Conservation (phyloP, 768 basidiomycete species). For the Lentinula sp. region DNA sequence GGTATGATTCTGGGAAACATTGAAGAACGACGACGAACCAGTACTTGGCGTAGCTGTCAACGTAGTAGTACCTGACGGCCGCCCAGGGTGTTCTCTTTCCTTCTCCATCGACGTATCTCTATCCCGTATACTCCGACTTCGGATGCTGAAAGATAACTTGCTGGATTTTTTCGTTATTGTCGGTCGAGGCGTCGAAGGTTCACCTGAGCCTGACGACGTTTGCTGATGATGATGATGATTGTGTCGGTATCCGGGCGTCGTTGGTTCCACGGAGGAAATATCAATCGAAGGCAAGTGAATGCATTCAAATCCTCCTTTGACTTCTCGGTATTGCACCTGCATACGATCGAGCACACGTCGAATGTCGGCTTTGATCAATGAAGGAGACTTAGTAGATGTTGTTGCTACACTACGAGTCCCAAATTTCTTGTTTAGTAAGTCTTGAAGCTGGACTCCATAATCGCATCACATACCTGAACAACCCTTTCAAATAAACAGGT, state of each 20-base stretch:
- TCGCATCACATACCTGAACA: slow-evolving; percentile 68
- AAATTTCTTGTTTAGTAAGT: background rate
- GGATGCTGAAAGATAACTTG: slow-evolving; percentile 70
- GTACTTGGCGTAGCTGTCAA: slow-evolving; percentile 66
- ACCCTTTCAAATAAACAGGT: slow-evolving; percentile 91
- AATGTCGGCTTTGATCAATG: slow-evolving; percentile 79
- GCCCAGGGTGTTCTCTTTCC: slow-evolving; percentile 32
- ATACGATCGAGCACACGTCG: slow-evolving; percentile 84
- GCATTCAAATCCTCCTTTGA: slow-evolving; percentile 90
- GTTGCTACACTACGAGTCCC: slow-evolving; percentile 70
- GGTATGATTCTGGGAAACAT: slow-evolving; percentile 56
- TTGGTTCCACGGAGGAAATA: slow-evolving; percentile 58
- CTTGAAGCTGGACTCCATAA: background rate
- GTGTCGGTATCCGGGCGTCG: slow-evolving; percentile 12
- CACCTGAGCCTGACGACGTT: slow-evolving; percentile 46
- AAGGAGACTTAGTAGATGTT: slow-evolving; percentile 84
- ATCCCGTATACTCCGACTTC: slow-evolving; percentile 28
- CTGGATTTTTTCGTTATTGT: slow-evolving; percentile 70
- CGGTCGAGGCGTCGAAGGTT: slow-evolving; percentile 41
- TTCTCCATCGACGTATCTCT: slow-evolving; percentile 22
- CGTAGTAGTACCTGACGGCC: slow-evolving; percentile 40
- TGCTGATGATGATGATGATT: slow-evolving; percentile 27
- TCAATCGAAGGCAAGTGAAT: slow-evolving; percentile 94
- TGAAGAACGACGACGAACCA: slow-evolving; percentile 83
- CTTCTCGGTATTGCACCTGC: slow-evolving; percentile 92